Base-by-base conservation (phyloP, 768 basidiomycete species). In the Phaeotremella fagi region DNA sequence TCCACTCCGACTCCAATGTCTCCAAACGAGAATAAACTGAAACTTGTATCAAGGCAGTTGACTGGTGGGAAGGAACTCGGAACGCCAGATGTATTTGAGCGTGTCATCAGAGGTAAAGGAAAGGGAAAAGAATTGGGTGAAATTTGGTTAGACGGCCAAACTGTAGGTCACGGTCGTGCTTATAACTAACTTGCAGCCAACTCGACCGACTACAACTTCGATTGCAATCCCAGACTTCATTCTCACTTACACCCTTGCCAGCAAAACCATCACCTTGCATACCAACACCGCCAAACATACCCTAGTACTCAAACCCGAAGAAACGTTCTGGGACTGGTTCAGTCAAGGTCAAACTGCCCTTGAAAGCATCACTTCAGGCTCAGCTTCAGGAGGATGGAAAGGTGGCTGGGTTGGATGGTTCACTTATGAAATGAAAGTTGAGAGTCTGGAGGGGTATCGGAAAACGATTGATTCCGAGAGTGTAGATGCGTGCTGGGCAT, bases 351-450 rank as follows among this genome's bases (percentile, higher is more conserved):
- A 64, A 16, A 46, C 47, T 1, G 43, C 48, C 6, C 36, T 61
- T 0, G 45, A 50, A 4, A n/a, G 46, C 18, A 20, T 48, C 1
- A 11, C n/a, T 15, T 25, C 29, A 29, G 14, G 42, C 14, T 20
- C 47, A 20, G 18, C 7, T 9, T 6, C 38, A 6, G 50, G 9
- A 16, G 60, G 64, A 1, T 75, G 66, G 61, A 59, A 62, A 50
- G 70, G 70, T 25, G 75, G 75, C 2, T 75, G 72, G 72, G 68
- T 75, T 2, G 75, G 75, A 14, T 76, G 74, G 71, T 69, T 72
- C 43, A 66, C 68, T 0, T 76, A 74, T 52, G 75, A 75, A 52
- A 75, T 76, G 73, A 75, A 75, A 55, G 57, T 60, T 36, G 73
- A 75, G 59, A 71, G 65, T 49, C 37, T 76, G 48, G 55, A 56